Percentiles rank a stretch among this genome's conserved stretches.
phyloP scores from a whole-genome alignment of 2,329 filamentous ascomycete genomes.

The Arthrobotrys megalospora region DNA sequence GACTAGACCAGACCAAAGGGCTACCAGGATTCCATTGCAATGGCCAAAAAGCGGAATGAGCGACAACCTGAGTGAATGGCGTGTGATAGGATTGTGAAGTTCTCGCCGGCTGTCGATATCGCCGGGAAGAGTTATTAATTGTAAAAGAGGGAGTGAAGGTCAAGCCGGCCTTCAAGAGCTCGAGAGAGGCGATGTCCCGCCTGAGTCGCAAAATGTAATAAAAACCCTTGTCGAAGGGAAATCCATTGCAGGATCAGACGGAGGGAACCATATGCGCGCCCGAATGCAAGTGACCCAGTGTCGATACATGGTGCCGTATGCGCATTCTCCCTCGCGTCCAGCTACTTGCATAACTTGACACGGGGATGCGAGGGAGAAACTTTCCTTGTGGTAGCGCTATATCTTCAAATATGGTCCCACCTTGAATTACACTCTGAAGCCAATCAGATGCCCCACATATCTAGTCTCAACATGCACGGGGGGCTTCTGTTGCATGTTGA shows the following conservation, averaged over 20 bases:
- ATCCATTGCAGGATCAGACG: neutral
- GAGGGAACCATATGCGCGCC: slow-evolving; percentile 10
- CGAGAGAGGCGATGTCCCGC: neutral
- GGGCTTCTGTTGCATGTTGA: no score
- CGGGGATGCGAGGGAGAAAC: neutral
- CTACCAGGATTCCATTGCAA: slow-evolving; percentile 1
- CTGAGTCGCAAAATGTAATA: neutral
- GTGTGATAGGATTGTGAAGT: neutral
- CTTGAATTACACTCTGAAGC: neutral
- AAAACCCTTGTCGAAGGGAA: neutral
- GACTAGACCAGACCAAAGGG: slow-evolving; percentile 6
- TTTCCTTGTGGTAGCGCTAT: neutral
- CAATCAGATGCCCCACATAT: neutral
- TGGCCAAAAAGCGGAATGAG: slow-evolving; percentile 1
- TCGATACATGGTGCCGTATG: neutral
- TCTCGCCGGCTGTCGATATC: neutral
- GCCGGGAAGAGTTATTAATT: neutral
- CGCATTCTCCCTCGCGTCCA: neutral
- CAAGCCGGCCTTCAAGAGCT: neutral
- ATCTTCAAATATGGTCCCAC: neutral
- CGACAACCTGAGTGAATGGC: slow-evolving; percentile 3
- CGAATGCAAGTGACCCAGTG: neutral
- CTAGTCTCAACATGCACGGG: neutral
- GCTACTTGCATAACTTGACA: neutral
- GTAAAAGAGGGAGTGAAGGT: neutral